Base-by-base conservation (phyloP, 352 stramenopile species). In the Thraustotheca clavata region DNA sequence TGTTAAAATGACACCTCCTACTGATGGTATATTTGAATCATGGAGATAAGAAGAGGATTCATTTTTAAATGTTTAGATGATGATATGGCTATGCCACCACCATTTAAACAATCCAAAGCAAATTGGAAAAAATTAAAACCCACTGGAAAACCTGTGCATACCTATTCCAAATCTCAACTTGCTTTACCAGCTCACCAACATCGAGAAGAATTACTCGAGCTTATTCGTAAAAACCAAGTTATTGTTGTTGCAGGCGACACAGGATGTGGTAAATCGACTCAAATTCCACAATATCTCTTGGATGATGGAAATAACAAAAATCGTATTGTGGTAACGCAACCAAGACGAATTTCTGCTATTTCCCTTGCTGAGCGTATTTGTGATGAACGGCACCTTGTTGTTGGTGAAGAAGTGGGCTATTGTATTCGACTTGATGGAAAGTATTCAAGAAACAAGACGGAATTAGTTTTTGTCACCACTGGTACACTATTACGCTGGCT, bases 391-490 rank as follows among this genome's bases (percentile, higher is more conserved):
- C 78, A 73, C 40, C 77, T 88, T 39, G 12, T 18, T 0, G 26
- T 84, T 22, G 74, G 80, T 16, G 74, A 85, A 22, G 77, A 91
- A 49, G 80, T 98, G 8, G 93, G 92, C n/a, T 96, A 98, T 70
- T 80, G 84, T 0, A 96, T 98, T 47, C 83, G 94, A 0, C 86
- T 98, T 26, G 93, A 98, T 69, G 83, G 76, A 39, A 81, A 76
- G 14, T 82, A 83, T 55, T 82, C 87, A 47, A 67, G 76, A 6
- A 57, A 86, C 27, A 72, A 85, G 35, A 98, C 94, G 34, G 86
- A 95, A 24, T 76, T 99, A 8, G 84, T 99, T 29, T 99, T 99
- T 72, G 98, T 91, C 69, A 99, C 96, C n/a, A 99, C 96, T 4
- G 96, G 84, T n/a, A 90, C 80, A 61, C 72, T 97, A 34, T 71